phyloP scores from a whole-genome alignment of 805 yeast genomes.

The Candida fluviatilis region DNA sequence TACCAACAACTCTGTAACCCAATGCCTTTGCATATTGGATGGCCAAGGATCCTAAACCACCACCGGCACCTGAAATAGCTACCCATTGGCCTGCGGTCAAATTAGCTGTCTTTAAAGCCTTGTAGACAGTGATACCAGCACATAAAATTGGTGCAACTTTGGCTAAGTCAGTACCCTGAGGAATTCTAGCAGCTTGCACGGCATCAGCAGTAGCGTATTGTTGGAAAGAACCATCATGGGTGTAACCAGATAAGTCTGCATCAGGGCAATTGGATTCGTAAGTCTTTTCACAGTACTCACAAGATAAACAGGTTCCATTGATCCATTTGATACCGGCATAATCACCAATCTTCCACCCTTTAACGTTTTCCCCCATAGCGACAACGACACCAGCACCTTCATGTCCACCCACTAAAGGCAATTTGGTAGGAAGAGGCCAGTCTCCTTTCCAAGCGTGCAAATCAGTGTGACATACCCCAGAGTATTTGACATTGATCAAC shows the following conservation, averaged over 20 bases:
- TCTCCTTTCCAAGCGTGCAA: constrained; percentile 47
- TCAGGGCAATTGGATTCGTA: constrained; percentile 54
- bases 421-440: constrained; percentile 42
- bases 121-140: constrained; percentile 67
- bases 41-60: constrained; percentile 76
- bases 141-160: constrained; percentile 60
- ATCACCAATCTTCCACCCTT: constrained; percentile 42
- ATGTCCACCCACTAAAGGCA: constrained; percentile 46
- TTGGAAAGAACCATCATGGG: constrained; percentile 69
- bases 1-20: constrained; percentile 66
- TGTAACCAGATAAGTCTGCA: constrained; percentile 71
- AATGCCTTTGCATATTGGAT: constrained; percentile 72
- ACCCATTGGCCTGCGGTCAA: constrained; percentile 68
- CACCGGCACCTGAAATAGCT: constrained; percentile 74
- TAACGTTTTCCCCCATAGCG: constrained; percentile 37
- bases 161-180: constrained; percentile 51
- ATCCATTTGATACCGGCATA: constrained; percentile 44
- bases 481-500: constrained; percentile 41
- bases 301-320: constrained; percentile 40
- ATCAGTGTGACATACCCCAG: constrained; percentile 46
- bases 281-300: constrained; percentile 39
- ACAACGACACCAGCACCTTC: constrained; percentile 48
- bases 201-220: constrained; percentile 65
- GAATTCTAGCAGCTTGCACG: constrained; percentile 58
- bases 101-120: constrained; percentile 59